A percentile compares a stretch with the other conserved stretches of the same genome.
phyloP scores from a whole-genome alignment of 768 basidiomycete species.

The Harrya chromipes region DNA sequence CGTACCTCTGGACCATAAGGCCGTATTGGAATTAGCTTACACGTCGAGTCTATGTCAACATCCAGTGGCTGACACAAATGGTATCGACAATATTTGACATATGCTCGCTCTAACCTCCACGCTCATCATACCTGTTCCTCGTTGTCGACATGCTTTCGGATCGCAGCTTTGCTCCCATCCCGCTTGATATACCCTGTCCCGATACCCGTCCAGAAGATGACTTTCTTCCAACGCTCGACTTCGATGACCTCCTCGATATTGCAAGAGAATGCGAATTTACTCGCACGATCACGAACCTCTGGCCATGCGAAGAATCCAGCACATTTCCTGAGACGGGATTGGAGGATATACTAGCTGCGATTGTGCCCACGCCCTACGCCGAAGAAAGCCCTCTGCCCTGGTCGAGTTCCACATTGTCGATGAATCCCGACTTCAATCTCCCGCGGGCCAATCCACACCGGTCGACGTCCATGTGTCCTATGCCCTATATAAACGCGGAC shows the following conservation, averaged over 20 bases:
- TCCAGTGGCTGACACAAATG: slow-evolving; percentile 16
- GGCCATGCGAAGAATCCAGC: slow-evolving; percentile 16
- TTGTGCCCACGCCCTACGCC: background rate
- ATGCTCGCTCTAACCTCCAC: background rate
- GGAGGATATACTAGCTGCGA: slow-evolving; percentile 19
- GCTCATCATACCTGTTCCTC: background rate
- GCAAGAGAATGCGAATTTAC: slow-evolving; percentile 29
- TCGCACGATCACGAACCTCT: slow-evolving; percentile 18
- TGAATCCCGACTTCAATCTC: background rate
- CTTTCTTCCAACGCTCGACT: slow-evolving; percentile 12
- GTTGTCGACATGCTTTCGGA: slow-evolving; percentile 27
- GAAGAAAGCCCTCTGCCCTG: slow-evolving; percentile 7
- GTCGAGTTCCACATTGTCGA: background rate
- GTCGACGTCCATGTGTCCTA: background rate
- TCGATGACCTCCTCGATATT: slow-evolving; percentile 29
- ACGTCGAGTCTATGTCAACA: background rate
- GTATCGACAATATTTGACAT: background rate
- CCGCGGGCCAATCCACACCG: background rate
- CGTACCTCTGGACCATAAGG: slow-evolving; percentile 39
- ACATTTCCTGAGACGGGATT: slow-evolving; percentile 8
- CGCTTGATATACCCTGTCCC: slow-evolving; percentile 4
- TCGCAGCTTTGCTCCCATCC: background rate
- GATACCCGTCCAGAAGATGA: background rate
- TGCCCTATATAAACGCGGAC: background rate
- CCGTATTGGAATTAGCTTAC: background rate